These are phyloP conservation scores for Henningerozyma blattae DNA, from an alignment of 805 yeast genomes.

Conservation along the genomic window DNA sequence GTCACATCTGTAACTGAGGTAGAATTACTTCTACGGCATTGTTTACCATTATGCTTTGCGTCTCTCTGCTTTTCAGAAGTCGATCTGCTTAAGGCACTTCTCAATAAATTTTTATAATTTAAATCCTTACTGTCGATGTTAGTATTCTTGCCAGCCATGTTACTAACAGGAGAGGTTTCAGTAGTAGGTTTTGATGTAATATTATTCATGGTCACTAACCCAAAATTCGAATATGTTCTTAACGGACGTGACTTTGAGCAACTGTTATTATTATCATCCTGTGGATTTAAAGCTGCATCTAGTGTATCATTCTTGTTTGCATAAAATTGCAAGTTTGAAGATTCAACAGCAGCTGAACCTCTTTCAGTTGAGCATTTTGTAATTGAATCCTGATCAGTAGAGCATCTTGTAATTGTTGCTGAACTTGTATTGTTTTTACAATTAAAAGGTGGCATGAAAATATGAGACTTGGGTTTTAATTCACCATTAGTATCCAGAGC, in stretches of 20 bases:
- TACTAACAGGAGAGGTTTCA: not conserved
- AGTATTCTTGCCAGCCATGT: too few species aligned
- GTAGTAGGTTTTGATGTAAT: not conserved
- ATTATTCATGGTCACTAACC: not conserved
- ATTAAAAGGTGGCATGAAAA: too few species aligned
- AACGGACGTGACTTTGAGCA: not conserved
- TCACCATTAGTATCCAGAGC: too few species aligned
- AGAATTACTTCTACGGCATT: not conserved
- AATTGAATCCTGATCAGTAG: too few species aligned
- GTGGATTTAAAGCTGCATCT: not conserved
- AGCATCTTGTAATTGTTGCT: too few species aligned
- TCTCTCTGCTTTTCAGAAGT: too few species aligned
- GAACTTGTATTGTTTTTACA: too few species aligned
- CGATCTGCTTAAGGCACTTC: slow-evolving; percentile 1
- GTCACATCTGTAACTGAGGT: not conserved
- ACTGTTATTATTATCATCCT: not conserved
- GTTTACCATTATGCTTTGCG: not conserved
- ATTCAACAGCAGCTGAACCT: too few species aligned
- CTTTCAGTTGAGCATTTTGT: too few species aligned
- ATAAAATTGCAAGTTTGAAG: too few species aligned
- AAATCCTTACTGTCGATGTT: not conserved
- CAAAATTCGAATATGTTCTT: not conserved
- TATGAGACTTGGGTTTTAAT: too few species aligned
- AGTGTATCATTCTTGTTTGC: too few species aligned
- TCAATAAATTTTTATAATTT: slow-evolving; percentile 1